Evolutionary conservation across 202 grass and related monocot genomes (phyloP).

Genomic region (Schoenoplectus triqueter): DNA sequence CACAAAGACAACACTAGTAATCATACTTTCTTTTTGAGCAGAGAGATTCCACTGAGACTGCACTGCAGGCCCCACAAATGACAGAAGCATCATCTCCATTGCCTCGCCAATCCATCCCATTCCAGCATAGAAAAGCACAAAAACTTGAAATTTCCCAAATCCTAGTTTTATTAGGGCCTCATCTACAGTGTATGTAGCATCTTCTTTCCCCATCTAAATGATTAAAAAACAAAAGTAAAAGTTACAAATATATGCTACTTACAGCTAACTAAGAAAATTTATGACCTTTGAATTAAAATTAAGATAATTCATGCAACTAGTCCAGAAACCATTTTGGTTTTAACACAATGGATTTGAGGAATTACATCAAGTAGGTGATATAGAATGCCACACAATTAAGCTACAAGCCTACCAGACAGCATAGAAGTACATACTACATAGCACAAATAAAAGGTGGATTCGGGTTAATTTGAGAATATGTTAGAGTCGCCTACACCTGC

Average conservation of each 20-base stretch:
- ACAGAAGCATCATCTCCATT: slow-evolving; percentile 99
- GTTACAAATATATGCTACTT: not conserved
- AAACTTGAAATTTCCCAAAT: slow-evolving; percentile 80
- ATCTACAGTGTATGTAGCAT: slow-evolving; percentile 73
- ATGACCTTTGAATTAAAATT: no score
- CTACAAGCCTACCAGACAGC: not conserved
- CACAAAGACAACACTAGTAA: slow-evolving; percentile 92
- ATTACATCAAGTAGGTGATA: slow-evolving; percentile 7
- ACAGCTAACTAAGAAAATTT: not conserved
- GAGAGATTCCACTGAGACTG: slow-evolving; percentile 88
- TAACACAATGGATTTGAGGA: slow-evolving; percentile 1
- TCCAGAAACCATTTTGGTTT: slow-evolving; percentile 5
- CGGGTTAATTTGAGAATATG: not conserved
- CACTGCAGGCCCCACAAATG: slow-evolving; percentile 88
- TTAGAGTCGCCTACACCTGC: no score
- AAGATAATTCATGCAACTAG: not conserved
- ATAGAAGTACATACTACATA: slow-evolving; percentile 4
- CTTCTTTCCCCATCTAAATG: slow-evolving; percentile 69
- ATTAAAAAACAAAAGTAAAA: not conserved
- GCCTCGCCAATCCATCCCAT: slow-evolving; percentile 87
- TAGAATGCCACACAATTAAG: not conserved
- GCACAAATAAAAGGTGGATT: not conserved
- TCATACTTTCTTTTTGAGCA: slow-evolving; percentile 85
- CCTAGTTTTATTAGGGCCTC: slow-evolving; percentile 70
- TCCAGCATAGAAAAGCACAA: slow-evolving; percentile 80